Percentiles rank a stretch among this genome's conserved stretches.
Evolutionary conservation across 345 rosid species (phyloP).

Genomic region (Boechera stricta): DNA sequence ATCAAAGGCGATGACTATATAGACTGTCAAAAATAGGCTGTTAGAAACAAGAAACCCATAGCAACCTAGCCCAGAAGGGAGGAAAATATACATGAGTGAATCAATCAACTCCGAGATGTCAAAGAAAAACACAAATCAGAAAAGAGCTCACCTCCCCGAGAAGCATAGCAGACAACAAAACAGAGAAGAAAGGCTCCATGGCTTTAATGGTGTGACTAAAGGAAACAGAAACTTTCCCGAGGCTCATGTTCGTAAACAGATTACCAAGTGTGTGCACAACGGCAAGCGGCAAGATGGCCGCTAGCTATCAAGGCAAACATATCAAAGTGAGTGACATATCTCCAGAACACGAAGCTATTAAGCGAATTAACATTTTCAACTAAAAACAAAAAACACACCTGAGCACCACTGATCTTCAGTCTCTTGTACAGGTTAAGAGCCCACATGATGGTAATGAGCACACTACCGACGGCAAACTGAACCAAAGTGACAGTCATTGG

Average conservation of each 20-base stretch:
- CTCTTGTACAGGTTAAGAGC: slow-evolving; percentile 73
- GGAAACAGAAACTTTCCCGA: slow-evolving; percentile 98
- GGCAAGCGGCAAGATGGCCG: slow-evolving; percentile 85
- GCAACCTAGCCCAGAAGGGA: not conserved
- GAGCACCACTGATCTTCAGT: slow-evolving; percentile 71
- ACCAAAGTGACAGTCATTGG: slow-evolving; percentile 72
- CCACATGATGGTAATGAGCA: slow-evolving; percentile 80
- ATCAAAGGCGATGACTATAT: not conserved
- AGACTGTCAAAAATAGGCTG: not conserved
- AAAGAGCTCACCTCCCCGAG: slow-evolving; percentile 73
- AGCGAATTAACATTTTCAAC: not conserved
- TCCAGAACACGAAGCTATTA: slow-evolving; percentile 8
- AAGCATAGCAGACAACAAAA: slow-evolving; percentile 90
- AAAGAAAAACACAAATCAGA: slow-evolving; percentile 7
- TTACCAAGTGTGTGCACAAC: slow-evolving; percentile 86
- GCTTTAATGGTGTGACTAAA: slow-evolving; percentile 99
- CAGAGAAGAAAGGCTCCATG: slow-evolving; percentile 99
- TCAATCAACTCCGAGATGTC: not conserved
- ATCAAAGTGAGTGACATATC: slow-evolving; percentile 28
- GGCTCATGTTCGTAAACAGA: slow-evolving; percentile 96
- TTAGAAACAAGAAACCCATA: not conserved
- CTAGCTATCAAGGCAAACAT: slow-evolving; percentile 59
- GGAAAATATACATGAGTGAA: not conserved
- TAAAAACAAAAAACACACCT: slow-evolving; percentile 45
- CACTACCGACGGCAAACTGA: slow-evolving; percentile 89